phyloP scores from a whole-genome alignment of 2,329 filamentous ascomycete genomes.

The Leptographium radiaticola region DNA sequence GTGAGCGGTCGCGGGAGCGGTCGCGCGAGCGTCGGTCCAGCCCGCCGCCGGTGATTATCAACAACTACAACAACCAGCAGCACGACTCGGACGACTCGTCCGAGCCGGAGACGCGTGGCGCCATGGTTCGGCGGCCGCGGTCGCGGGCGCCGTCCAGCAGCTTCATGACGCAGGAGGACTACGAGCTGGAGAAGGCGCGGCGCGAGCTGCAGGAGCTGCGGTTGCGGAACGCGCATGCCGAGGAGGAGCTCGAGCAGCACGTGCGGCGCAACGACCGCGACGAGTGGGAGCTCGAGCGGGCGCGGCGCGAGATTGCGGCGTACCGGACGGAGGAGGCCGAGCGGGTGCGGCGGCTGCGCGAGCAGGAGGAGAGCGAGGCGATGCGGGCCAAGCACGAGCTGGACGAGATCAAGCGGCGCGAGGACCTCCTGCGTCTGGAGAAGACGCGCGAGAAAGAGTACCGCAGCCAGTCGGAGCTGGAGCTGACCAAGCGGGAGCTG shows the following conservation, averaged over 20 bases:
- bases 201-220: constrained; percentile 32
- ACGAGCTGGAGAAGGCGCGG: constrained; percentile 22
- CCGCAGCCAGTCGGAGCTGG: constrained; percentile 37
- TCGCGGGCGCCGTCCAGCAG: constrained; percentile 12
- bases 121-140: constrained; percentile 15
- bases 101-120: constrained; percentile 15
- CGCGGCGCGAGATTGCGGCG: constrained; percentile 28
- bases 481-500: constrained; percentile 29
- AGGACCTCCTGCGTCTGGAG: constrained; percentile 32
- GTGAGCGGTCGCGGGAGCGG: constrained; percentile 16
- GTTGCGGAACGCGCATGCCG: constrained; percentile 25
- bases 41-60: constrained; percentile 41
- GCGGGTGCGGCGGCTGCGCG: constrained; percentile 11
- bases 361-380: constrained; percentile 31
- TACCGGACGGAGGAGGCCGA: constrained; percentile 30
- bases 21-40: constrained; percentile 33
- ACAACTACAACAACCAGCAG: constrained; percentile 32
- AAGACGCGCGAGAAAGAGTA: constrained; percentile 28
- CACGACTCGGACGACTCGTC: constrained; percentile 26
- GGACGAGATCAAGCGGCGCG: constrained; percentile 28
- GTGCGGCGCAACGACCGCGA: constrained; percentile 35
- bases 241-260: constrained; percentile 32
- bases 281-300: constrained; percentile 23
- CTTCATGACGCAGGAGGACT: constrained; percentile 29
- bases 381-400: constrained; percentile 30